Conservation (phyloP, 192 early-diverging fungal genomes). For the Podila horticola region DNA sequence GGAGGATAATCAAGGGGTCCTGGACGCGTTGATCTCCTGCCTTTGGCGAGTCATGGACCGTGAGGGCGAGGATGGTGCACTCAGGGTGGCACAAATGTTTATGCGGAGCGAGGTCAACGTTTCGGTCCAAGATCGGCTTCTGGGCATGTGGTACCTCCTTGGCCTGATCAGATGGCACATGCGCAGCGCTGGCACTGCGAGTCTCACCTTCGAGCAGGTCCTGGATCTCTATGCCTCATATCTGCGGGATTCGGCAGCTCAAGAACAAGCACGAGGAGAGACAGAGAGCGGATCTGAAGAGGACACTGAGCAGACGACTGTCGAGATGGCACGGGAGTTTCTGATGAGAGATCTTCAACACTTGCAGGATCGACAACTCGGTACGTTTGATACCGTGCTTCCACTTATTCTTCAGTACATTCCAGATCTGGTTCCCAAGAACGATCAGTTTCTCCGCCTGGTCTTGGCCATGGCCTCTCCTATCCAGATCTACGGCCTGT, state of each 20-base stretch:
- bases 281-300: constrained; percentile 9
- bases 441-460: constrained; percentile 36
- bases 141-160: constrained; percentile 48
- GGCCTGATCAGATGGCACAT: constrained; percentile 19
- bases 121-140: constrained; percentile 4
- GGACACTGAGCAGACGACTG: constrained; percentile 19
- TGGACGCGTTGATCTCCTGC: constrained; percentile 28
- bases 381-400: constrained; percentile 53
- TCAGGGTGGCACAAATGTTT: constrained; percentile 30
- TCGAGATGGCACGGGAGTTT: constrained; percentile 42
- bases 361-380: constrained; percentile 57
- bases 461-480: constrained; percentile 59
- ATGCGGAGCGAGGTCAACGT: constrained; percentile 20
- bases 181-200: background rate
- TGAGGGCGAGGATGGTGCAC: constrained; percentile 32
- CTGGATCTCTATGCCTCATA: constrained; percentile 38
- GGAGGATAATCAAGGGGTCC: constrained; percentile 10
- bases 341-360: constrained; percentile 53
- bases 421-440: constrained; percentile 46
- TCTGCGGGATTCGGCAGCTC: constrained; percentile 44
- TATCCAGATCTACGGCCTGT: constrained; percentile 58
- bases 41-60: constrained; percentile 29
- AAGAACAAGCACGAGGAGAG: constrained; percentile 7
- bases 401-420: constrained; percentile 53
- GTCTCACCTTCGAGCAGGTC: constrained; percentile 47